Conservation (phyloP, 345 rosid genomes). For the Nephelium lappaceum region DNA sequence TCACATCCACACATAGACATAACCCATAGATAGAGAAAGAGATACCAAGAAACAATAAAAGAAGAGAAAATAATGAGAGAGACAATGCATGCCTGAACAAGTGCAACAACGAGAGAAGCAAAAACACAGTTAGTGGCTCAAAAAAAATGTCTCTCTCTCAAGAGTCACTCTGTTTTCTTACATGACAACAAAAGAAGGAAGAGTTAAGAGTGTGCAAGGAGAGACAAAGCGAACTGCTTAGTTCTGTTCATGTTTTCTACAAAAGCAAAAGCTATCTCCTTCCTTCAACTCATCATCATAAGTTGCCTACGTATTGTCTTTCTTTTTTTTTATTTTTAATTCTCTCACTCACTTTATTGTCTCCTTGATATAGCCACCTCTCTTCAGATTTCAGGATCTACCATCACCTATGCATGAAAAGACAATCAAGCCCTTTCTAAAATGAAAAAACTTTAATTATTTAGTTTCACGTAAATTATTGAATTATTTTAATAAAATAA, state of each 20-base stretch:
- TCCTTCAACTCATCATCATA: constrained; percentile 37
- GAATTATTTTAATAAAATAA: too few species aligned
- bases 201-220: neutral
- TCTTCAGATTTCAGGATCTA: neutral
- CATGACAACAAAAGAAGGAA: constrained; percentile 9
- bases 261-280: constrained; percentile 26
- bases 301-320: constrained; percentile 2
- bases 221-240: constrained; percentile 51
- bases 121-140: constrained; percentile 1
- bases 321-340: neutral
- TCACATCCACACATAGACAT: neutral
- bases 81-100: constrained; percentile 33
- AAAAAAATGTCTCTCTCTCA: constrained; percentile 4
- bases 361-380: constrained; percentile 3
- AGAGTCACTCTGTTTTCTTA: constrained; percentile 15
- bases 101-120: neutral
- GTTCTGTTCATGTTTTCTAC: constrained; percentile 33
- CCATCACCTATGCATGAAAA: neutral
- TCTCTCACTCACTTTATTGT: neutral
- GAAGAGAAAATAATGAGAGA: constrained; percentile 9
- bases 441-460: too few species aligned
- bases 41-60: neutral
- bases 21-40: neutral
- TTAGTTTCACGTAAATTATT: too few species aligned
- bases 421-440: constrained; percentile 27